Base-by-base conservation (phyloP, 108 stramenopile species). In the Nannochloropsis salina region DNA sequence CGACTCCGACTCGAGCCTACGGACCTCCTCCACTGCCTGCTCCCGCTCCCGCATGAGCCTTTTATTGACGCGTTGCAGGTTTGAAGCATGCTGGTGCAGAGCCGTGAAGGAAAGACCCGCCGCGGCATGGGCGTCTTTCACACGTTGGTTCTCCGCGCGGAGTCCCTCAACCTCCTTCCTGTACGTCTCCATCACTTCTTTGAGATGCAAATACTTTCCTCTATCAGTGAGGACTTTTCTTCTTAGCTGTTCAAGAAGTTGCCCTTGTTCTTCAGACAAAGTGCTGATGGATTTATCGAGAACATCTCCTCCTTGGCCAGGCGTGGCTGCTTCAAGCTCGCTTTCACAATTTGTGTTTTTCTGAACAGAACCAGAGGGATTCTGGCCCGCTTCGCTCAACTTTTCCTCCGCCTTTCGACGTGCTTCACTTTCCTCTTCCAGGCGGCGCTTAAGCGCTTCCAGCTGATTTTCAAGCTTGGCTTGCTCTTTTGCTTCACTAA, bases 401-500 rank as follows among this genome's bases (percentile, higher is more conserved):
- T 83, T 82, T 83, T 79, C 43, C 74, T 87, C 87, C 44, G 83
- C 83, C 44, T 84, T 44, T 3, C 47, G 79, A 44, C 87, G 81
- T 44, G 84, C 84, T 47, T 84, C n/a, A 21, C 81, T 43, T 51
- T 88, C 87, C 87, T 88, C 87, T 5, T 87, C 80, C 11, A 89
- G 41, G 12, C 85, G 85, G n/a, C 45, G 44, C 84, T 89, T 84
- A 44, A 89, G 41, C 9, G 81, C 80, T 80, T 43, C 80, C 45
- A 89, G 87, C 87, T 88, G 88, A 45, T 89, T 89, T 81, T 88
- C 87, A 12, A 89, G 80, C 87, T 89, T 89, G 9, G 88, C 88
- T 43, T 87, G 84, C 85, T 89, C 88, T 20, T 81, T 43, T n/a
- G 87, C 87, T 42, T 89, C 87, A 42, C 43, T 44, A 80, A 88